phyloP scores from a whole-genome alignment of 352 stramenopile genomes.

The Phytophthora podocarpi region DNA sequence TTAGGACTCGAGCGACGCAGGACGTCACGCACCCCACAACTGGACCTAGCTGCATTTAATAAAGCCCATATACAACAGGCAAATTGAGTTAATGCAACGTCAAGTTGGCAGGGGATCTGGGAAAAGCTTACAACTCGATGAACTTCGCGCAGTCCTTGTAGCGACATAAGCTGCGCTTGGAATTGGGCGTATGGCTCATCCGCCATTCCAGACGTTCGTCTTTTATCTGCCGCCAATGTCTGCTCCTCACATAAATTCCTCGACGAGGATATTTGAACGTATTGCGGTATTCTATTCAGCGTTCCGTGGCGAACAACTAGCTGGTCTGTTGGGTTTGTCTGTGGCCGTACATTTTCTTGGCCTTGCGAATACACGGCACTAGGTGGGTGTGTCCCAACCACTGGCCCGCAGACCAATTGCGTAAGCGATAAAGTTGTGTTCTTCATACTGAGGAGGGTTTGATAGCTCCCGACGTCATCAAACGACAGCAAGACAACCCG shows the following conservation, averaged over 20 bases:
- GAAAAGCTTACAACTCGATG: conserved; percentile 17
- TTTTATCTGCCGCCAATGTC: not conserved
- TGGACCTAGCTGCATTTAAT: conserved; percentile 41
- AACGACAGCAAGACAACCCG: conserved; percentile 35
- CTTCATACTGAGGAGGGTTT: conserved; percentile 35
- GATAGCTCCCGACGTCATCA: conserved; percentile 10
- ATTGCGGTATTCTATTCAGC: conserved; percentile 8
- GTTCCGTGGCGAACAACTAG: conserved; percentile 7
- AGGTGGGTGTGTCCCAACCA: conserved; percentile 2
- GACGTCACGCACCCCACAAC: conserved; percentile 47
- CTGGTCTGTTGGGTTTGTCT: conserved; percentile 2
- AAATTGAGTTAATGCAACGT: not conserved
- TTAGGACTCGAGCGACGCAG: conserved; percentile 36
- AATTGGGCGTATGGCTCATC: conserved; percentile 8
- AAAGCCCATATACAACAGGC: not conserved
- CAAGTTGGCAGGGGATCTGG: not conserved
- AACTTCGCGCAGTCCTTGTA: conserved; percentile 12
- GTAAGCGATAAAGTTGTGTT: conserved; percentile 41
- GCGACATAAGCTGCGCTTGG: not conserved
- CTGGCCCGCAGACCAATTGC: conserved; percentile 50
- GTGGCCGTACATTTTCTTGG: not conserved
- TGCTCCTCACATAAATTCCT: not conserved
- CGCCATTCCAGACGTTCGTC: not conserved
- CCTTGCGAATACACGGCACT: not conserved
- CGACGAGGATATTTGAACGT: conserved; percentile 12